A percentile compares a stretch with the other conserved stretches of the same genome.
Evolutionary conservation across 768 basidiomycete genomes (phyloP).

Genomic region (Mrakia gelida): DNA sequence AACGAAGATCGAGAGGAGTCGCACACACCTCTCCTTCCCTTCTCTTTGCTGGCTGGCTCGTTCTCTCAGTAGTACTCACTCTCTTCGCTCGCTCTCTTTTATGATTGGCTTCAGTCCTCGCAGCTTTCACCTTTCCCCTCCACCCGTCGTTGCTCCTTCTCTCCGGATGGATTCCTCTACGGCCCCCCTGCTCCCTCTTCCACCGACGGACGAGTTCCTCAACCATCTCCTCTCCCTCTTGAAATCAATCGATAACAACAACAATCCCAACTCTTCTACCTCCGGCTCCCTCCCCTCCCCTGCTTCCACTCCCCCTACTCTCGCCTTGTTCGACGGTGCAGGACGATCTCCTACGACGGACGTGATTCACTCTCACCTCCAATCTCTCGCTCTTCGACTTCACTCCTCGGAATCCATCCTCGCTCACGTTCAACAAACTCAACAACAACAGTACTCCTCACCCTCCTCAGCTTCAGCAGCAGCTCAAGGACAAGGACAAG

Average conservation of each 20-base stretch:
- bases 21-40: background rate
- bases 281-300: background rate
- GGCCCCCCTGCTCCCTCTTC: background rate
- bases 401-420: background rate
- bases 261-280: background rate
- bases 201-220: conserved; percentile 1
- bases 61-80: background rate
- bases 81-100: background rate
- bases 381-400: conserved; percentile 4
- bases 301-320: background rate
- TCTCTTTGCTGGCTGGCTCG: background rate
- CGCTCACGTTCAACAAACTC: background rate
- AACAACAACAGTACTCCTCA: background rate
- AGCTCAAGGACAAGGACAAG: background rate
- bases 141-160: background rate
- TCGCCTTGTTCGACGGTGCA: background rate
- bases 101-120: background rate
- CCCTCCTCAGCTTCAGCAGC: background rate
- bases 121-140: background rate
- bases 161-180: conserved; percentile 8
- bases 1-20: background rate
- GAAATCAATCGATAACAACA: background rate
- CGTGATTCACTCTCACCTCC: conserved; percentile 17
- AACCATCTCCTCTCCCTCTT: background rate
- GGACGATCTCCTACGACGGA: conserved; percentile 1